Evolutionary conservation across 768 basidiomycete genomes (phyloP).

Genomic region (Tephrocybe rancida): DNA sequence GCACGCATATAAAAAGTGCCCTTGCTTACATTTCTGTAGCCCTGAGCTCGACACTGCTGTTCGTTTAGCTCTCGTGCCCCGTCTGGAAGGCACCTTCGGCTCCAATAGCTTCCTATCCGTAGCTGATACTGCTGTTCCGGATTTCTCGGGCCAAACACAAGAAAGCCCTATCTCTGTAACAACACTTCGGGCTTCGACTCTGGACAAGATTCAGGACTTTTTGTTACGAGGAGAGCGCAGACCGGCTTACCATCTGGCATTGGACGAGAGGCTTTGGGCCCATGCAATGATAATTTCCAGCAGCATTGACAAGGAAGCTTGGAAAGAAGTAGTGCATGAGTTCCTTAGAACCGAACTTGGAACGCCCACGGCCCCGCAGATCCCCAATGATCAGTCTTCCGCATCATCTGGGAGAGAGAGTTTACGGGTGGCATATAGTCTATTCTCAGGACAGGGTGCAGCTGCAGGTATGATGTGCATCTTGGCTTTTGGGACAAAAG

Average conservation of each 20-base stretch:
- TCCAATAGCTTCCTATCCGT: constrained; percentile 29
- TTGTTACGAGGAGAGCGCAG: constrained; percentile 84
- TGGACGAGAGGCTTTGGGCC: constrained; percentile 90
- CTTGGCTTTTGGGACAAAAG: background rate
- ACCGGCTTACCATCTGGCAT: constrained; percentile 85
- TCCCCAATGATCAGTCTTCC: constrained; percentile 15
- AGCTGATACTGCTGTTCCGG: constrained; percentile 31
- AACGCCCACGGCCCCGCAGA: constrained; percentile 17
- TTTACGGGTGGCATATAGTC: constrained; percentile 78
- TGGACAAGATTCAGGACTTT: constrained; percentile 79
- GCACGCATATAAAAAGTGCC: background rate
- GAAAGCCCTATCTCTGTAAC: constrained; percentile 62
- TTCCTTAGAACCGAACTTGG: constrained; percentile 82
- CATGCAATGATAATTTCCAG: constrained; percentile 96
- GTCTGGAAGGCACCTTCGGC: constrained; percentile 36
- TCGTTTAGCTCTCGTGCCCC: constrained; percentile 70
- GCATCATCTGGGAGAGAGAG: constrained; percentile 59
- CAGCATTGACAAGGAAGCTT: constrained; percentile 89
- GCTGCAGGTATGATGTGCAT: constrained; percentile 57
- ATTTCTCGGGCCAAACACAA: constrained; percentile 28
- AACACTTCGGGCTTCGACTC: constrained; percentile 58
- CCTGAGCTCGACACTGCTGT: constrained; percentile 74
- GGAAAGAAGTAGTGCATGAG: constrained; percentile 88
- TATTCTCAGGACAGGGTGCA: constrained; percentile 84
- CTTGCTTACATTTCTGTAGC: constrained; percentile 24